Conservation (phyloP, 768 basidiomycete species). For the Tylopilus plumbeoviolaceoides region DNA sequence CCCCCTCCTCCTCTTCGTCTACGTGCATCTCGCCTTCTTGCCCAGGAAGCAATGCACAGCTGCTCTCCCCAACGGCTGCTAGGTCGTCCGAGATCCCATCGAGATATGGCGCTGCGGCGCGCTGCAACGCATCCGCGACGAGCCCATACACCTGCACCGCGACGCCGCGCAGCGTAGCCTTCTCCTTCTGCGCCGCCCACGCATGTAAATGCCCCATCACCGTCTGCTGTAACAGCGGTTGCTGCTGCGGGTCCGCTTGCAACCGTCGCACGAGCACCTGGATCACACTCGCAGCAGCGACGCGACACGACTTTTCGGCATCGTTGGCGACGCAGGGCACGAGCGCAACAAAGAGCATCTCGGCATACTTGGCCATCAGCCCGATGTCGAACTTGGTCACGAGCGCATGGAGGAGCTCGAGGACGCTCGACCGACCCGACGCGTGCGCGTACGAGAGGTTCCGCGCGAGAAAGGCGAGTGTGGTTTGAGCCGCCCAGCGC, state of each 20-base stretch:
- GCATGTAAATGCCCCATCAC: slow-evolving; percentile 70
- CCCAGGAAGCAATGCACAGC: slow-evolving; percentile 1
- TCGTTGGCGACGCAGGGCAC: slow-evolving; percentile 95
- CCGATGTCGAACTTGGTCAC: slow-evolving; percentile 77
- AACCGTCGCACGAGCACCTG: slow-evolving; percentile 71
- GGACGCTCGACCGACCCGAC: slow-evolving; percentile 87
- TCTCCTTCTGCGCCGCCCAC: slow-evolving; percentile 67
- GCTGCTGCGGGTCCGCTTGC: slow-evolving; percentile 51
- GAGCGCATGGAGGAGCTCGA: slow-evolving; percentile 86
- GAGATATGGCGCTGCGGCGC: slow-evolving; percentile 42
- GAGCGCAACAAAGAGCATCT: slow-evolving; percentile 86
- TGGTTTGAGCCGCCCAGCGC: slow-evolving; percentile 84
- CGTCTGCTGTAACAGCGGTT: slow-evolving; percentile 47
- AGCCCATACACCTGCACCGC: slow-evolving; percentile 83
- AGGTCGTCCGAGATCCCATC: slow-evolving; percentile 55
- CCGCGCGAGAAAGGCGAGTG: slow-evolving; percentile 88
- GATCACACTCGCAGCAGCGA: slow-evolving; percentile 82
- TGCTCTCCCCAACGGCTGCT: slow-evolving; percentile 25
- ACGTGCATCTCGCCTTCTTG: slow-evolving; percentile 37
- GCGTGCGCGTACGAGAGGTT: slow-evolving; percentile 90
- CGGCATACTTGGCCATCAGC: slow-evolving; percentile 74
- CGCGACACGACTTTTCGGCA: slow-evolving; percentile 82
- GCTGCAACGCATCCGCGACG: slow-evolving; percentile 63
- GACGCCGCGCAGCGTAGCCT: slow-evolving; percentile 63
- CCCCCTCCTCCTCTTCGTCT: slow-evolving; percentile 42